Conservation (phyloP, 139 green algal genomes). For the Spirogloea muscicola region DNA sequence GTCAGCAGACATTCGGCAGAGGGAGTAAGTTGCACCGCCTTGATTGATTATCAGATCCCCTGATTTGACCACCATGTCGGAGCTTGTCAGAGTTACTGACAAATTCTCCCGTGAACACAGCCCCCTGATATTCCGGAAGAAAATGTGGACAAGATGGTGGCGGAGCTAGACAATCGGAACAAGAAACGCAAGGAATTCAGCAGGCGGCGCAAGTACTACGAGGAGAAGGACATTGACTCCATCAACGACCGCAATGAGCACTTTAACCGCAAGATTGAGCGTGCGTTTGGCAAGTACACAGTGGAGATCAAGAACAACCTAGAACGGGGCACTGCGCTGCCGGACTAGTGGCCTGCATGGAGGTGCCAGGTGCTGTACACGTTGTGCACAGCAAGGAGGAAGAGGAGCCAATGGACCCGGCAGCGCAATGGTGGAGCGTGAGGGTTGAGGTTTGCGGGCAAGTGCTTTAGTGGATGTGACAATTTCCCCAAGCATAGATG, state of each 20-base stretch:
- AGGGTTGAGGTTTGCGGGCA: background rate
- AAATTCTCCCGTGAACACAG: no score
- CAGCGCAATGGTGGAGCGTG: no score
- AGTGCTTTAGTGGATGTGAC: background rate
- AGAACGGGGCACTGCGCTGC: constrained; percentile 93
- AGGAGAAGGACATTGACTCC: constrained; percentile 83
- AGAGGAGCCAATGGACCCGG: no score
- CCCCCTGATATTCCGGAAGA: constrained; percentile 55
- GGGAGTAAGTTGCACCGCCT: no score
- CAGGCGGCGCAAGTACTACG: constrained; percentile 63
- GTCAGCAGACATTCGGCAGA: no score
- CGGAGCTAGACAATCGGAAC: constrained; percentile 71
- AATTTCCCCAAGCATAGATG: background rate
- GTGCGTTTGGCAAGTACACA: constrained; percentile 75
- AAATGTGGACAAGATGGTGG: constrained; percentile 82
- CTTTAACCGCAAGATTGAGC: constrained; percentile 97
- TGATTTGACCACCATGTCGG: no score
- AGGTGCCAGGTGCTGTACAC: background rate
- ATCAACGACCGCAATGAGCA: constrained; percentile 95
- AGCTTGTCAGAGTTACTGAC: no score
- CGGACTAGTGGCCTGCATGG: constrained; percentile 59
- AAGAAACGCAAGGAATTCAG: constrained; percentile 64
- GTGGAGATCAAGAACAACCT: constrained; percentile 94
- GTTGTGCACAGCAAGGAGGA: background rate
- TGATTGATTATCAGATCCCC: no score